phyloP scores from a whole-genome alignment of 495 filamentous ascomycete genomes.

The Neurospora tetraspora region DNA sequence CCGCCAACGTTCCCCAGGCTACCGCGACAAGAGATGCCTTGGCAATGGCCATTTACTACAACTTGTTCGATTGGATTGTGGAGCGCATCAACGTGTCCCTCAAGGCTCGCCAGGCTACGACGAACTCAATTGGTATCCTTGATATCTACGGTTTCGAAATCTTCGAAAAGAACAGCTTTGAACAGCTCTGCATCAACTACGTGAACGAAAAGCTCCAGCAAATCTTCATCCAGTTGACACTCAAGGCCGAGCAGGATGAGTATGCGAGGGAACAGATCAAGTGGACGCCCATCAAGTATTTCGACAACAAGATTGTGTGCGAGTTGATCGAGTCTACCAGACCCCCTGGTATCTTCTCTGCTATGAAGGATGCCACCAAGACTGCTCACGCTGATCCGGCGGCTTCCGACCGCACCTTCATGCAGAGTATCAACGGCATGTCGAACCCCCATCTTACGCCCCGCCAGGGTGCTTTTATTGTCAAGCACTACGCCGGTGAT shows the following conservation, averaged over 20 bases:
- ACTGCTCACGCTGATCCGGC: conserved; percentile 91
- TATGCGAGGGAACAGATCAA: conserved; percentile 93
- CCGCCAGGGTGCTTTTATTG: conserved; percentile 90
- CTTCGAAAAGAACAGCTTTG: conserved; percentile 98
- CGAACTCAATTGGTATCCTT: conserved; percentile 89
- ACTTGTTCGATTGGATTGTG: conserved; percentile 98
- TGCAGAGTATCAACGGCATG: conserved; percentile 81
- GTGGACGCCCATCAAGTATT: conserved; percentile 99
- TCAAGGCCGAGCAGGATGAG: conserved; percentile 97
- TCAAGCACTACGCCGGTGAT: conserved; percentile 99
- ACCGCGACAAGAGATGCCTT: conserved; percentile 86
- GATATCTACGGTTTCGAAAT: conserved; percentile 99
- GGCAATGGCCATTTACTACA: conserved; percentile 91
- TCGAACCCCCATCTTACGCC: conserved; percentile 85
- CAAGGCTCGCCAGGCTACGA: conserved; percentile 60
- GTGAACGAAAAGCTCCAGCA: conserved; percentile 99
- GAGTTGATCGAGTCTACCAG: conserved; percentile 90
- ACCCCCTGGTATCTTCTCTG: conserved; percentile 90
- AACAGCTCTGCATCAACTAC: conserved; percentile 99
- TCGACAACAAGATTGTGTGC: conserved; percentile 99
- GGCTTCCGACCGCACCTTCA: conserved; percentile 92
- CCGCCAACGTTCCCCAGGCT: conserved; percentile 86
- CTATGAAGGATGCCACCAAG: conserved; percentile 93
- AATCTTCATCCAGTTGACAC: conserved; percentile 96
- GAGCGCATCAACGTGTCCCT: conserved; percentile 84